Evolutionary conservation across 108 stramenopile species (phyloP).

Genomic region (Stephanodiscus minutulus): DNA sequence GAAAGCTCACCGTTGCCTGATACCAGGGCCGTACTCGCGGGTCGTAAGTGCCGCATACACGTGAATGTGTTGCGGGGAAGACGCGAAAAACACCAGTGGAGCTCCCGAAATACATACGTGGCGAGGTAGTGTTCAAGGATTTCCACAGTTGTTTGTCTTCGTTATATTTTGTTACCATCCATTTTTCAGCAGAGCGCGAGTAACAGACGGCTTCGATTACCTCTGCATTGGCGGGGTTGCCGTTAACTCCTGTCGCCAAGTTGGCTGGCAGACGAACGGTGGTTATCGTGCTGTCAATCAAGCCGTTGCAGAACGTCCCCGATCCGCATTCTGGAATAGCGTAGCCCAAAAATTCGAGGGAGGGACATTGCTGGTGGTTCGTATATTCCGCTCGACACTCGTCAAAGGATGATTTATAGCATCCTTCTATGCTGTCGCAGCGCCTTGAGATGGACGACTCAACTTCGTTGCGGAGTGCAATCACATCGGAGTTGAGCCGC

Average conservation of each 20-base stretch:
- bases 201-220: slow-evolving; percentile 42
- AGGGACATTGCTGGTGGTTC: slow-evolving; percentile 27
- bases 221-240: slow-evolving; percentile 29
- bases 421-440: slow-evolving; percentile 35
- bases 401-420: slow-evolving; percentile 26
- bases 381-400: slow-evolving; percentile 42
- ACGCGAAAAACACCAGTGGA: slow-evolving; percentile 61
- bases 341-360: slow-evolving; percentile 12
- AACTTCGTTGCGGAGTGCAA: slow-evolving; percentile 44
- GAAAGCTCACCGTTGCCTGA: slow-evolving; percentile 39
- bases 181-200: slow-evolving; percentile 24
- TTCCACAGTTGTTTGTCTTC: slow-evolving; percentile 30
- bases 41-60: slow-evolving; percentile 59
- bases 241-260: slow-evolving; percentile 20
- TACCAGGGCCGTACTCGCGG: slow-evolving; percentile 74
- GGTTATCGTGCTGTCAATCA: slow-evolving; percentile 29
- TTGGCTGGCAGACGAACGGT: slow-evolving; percentile 30
- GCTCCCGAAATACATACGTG: slow-evolving; percentile 58
- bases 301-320: slow-evolving; percentile 31
- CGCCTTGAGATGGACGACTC: slow-evolving; percentile 31
- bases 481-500: slow-evolving; percentile 43
- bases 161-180: slow-evolving; percentile 44
- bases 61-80: slow-evolving; percentile 49
- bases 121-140: slow-evolving; percentile 39
- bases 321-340: slow-evolving; percentile 32